phyloP scores from a whole-genome alignment of 768 basidiomycete species.

The Peribolospora baueri region DNA sequence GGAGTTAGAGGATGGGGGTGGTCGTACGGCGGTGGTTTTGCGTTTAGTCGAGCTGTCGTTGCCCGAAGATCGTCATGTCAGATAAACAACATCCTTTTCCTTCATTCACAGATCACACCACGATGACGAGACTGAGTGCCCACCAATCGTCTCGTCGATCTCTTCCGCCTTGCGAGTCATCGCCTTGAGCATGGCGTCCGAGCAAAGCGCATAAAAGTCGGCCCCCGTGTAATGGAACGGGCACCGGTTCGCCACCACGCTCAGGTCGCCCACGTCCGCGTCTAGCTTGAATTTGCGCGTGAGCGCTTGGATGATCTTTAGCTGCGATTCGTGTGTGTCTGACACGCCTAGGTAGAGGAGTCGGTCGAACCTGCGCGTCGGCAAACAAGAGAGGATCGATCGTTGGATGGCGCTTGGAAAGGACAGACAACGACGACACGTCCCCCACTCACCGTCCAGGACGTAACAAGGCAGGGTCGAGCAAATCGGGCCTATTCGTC shows the following conservation, averaged over 20 bases:
- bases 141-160: conserved; percentile 52
- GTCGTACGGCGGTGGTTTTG: conserved; percentile 20
- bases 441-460: conserved; percentile 59
- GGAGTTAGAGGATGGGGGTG: conserved; percentile 52
- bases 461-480: conserved; percentile 70
- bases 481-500: conserved; percentile 80
- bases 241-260: conserved; percentile 40
- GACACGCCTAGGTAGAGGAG: conserved; percentile 90
- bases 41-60: conserved; percentile 25
- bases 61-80: neutral
- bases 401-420: neutral
- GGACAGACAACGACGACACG: neutral
- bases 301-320: conserved; percentile 63
- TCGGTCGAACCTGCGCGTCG: conserved; percentile 57
- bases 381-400: neutral
- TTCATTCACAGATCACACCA: neutral
- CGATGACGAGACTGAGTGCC: conserved; percentile 5
- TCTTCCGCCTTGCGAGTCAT: conserved; percentile 68
- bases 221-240: conserved; percentile 91
- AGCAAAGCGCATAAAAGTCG: conserved; percentile 91
- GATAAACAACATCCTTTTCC: neutral
- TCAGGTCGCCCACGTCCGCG: conserved; percentile 34
- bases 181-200: conserved; percentile 83
- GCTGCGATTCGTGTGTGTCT: conserved; percentile 58
- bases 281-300: conserved; percentile 77